phyloP scores from a whole-genome alignment of 805 yeast species.

The Lachancea sp. region DNA sequence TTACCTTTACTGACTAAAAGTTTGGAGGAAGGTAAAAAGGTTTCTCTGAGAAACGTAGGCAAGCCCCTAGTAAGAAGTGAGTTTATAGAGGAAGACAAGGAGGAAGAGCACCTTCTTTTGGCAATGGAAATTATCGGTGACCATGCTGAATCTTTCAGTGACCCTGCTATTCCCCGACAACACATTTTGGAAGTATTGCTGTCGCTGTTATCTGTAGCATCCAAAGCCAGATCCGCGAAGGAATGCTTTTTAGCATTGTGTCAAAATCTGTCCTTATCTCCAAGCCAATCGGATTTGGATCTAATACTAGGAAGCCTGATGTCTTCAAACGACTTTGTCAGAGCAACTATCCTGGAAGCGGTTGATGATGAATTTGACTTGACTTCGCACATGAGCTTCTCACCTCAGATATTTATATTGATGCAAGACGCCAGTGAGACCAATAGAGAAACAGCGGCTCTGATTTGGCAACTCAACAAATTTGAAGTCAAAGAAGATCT shows the following conservation, averaged over 20 bases:
- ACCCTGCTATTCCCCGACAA: constrained; percentile 61
- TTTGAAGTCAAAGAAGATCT: constrained; percentile 37
- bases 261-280: constrained; percentile 64
- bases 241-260: constrained; percentile 76
- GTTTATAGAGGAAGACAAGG: constrained; percentile 75
- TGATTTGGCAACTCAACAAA: constrained; percentile 80
- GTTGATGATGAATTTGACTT: constrained; percentile 73
- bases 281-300: constrained; percentile 49
- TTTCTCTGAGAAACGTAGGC: constrained; percentile 46
- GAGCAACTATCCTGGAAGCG: constrained; percentile 73
- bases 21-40: constrained; percentile 56
- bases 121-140: constrained; percentile 68
- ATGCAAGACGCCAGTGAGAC: constrained; percentile 64
- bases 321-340: constrained; percentile 62
- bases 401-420: constrained; percentile 72
- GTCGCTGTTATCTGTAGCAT: constrained; percentile 61
- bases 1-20: constrained; percentile 69
- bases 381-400: constrained; percentile 38
- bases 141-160: constrained; percentile 63
- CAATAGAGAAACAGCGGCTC: constrained; percentile 58
- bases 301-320: constrained; percentile 52
- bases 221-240: constrained; percentile 74
- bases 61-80: constrained; percentile 54
- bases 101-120: constrained; percentile 76
- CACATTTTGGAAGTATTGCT: constrained; percentile 57